Evolutionary conservation across 148 eudicot species (phyloP), one percentile per base, ranked within the genome.

Genomic region (Vaccinium vitisidaea): DNA sequence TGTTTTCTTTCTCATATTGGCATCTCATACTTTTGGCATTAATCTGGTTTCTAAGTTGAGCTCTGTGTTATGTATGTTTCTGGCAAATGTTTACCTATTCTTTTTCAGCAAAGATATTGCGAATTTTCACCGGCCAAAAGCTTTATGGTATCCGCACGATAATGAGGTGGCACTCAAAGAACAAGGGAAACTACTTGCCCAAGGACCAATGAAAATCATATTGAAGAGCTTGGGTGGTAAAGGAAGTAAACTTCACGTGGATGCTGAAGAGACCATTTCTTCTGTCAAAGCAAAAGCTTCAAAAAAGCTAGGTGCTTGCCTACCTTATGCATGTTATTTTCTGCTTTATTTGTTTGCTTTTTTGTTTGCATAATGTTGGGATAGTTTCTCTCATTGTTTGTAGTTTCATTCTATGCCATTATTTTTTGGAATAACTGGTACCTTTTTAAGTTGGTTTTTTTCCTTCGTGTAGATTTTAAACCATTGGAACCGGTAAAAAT

Each of bases 81-180:
- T 25, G 7, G 77, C 8, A 30, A n/a, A 67, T 8, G 32, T 49
- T 67, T 54, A 13, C 18, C 54, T 53, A 7, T 53, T 56, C 7
- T 82, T 84, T 87, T 89, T 84, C 97, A 95, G 98, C 86, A 95
- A 95, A 90, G 99, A 94, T 85, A 83, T 97, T 87, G 98, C 99
- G 14, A 91, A 95, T 88, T 97, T 97, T 89, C 99, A 97, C 85
- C 93, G 99, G 83, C 99, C 99, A 83, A 97, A 91, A 90, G 96
- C 96, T 83, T 83, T 88, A 86, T 97, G 99, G 98, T 95, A 95
- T 89, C 98, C 99, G 21, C 98, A 92, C 88, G 95, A 92, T 85
- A 95, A 92, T 87, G 95, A 93, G 89, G 91, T 94, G 67, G 95
- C 88, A 54, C 87, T 91, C 54, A 93, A 89, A 89, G 95, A 95